A percentile compares a stretch with the other conserved stretches of the same genome.
These are phyloP conservation scores for Elongisporangium senticosum DNA, from an alignment of 352 stramenopile species.

Conservation along the genomic window DNA sequence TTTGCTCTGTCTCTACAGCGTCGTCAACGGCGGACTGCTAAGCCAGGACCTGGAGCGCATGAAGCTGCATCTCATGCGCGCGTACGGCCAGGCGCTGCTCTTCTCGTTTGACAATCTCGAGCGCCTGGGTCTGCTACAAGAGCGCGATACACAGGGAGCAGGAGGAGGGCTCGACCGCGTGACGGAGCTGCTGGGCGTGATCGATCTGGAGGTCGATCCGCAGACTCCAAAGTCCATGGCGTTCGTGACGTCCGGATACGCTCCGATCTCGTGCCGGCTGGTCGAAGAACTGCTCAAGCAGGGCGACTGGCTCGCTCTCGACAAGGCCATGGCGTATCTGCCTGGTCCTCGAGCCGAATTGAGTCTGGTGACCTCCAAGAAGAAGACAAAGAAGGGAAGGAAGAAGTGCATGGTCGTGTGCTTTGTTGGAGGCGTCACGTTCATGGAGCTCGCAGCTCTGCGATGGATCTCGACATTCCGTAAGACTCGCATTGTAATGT, in stretches of 20 bases:
- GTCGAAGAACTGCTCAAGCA: constrained; percentile 61
- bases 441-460: constrained; percentile 66
- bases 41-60: constrained; percentile 29
- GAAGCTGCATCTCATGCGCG: constrained; percentile 54
- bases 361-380: constrained; percentile 16
- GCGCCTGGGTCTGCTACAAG: constrained; percentile 39
- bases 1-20: constrained; percentile 57
- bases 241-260: constrained; percentile 73
- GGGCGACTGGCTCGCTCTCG: constrained; percentile 37
- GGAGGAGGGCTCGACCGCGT: constrained; percentile 21
- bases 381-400: constrained; percentile 19
- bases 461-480: constrained; percentile 67
- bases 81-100: constrained; percentile 68
- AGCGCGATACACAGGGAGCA: constrained; percentile 6
- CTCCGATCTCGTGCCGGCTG: constrained; percentile 57
- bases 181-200: constrained; percentile 24
- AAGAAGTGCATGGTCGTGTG: constrained; percentile 56
- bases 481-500: constrained; percentile 17
- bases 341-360: constrained; percentile 54
- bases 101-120: constrained; percentile 68
- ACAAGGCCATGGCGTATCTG: constrained; percentile 42
- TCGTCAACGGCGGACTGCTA: constrained; percentile 40
- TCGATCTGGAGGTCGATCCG: constrained; percentile 54
- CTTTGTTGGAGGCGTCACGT: constrained; percentile 66
- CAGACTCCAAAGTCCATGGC: constrained; percentile 45